These are phyloP conservation scores for Russula compacta DNA, from an alignment of 768 basidiomycete genomes.

Conservation along the genomic window DNA sequence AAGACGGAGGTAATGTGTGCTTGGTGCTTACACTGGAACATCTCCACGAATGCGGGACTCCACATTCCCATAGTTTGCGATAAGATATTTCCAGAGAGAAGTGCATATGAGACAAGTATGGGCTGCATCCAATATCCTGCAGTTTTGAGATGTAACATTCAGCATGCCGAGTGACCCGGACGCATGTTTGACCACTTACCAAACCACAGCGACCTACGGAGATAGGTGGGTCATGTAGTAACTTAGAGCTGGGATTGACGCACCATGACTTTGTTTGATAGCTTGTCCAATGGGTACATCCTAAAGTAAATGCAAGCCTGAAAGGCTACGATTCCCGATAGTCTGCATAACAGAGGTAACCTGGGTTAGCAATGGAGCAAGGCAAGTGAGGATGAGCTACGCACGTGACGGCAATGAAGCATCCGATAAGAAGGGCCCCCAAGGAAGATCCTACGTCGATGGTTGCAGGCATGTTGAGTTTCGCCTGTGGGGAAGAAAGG, in stretches of 20 bases:
- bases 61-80: constrained; percentile 17
- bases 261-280: constrained; percentile 9
- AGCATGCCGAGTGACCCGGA: not conserved
- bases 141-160: not conserved
- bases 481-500: not conserved
- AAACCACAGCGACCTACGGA: constrained; percentile 10
- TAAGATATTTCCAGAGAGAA: constrained; percentile 18
- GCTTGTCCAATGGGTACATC: constrained; percentile 4
- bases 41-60: not conserved
- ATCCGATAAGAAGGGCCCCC: constrained; percentile 15
- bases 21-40: constrained; percentile 11
- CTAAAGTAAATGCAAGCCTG: constrained; percentile 16
- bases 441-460: not conserved
- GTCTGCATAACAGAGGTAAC: not conserved
- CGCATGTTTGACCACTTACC: constrained; percentile 1
- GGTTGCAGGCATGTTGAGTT: constrained; percentile 12
- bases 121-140: constrained; percentile 11
- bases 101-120: constrained; percentile 14
- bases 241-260: not conserved
- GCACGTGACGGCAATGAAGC: constrained; percentile 13
- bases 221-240: not conserved
- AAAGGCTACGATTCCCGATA: constrained; percentile 13
- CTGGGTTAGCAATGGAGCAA: not conserved
- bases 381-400: not conserved
- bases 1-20: not conserved